Evolutionary conservation across 169 alveolate species (phyloP).

Genomic region (Nephromyces sp.): DNA sequence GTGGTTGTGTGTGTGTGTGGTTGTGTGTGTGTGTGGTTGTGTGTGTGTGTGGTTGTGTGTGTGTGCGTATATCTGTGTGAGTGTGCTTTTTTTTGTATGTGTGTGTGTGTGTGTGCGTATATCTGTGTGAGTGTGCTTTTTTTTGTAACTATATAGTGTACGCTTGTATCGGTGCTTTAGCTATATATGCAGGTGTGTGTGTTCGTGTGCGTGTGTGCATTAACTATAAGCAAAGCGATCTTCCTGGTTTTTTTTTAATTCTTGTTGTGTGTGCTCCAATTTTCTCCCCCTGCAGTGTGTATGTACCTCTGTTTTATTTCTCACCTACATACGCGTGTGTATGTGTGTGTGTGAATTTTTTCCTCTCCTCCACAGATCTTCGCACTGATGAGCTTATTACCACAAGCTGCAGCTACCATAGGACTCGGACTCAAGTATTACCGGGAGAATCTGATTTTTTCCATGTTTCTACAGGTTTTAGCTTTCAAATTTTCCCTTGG

Average conservation of each 20-base stretch:
- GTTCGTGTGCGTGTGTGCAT: too few relatives aligned
- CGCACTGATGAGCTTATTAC: constrained; percentile 45
- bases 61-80: constrained; percentile 50
- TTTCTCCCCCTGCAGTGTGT: too few relatives aligned
- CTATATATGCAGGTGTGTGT: too few relatives aligned
- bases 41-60: constrained; percentile 39
- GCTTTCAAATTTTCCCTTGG: neutral
- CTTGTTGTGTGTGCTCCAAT: too few relatives aligned
- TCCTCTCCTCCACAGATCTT: constrained; percentile 17
- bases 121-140: neutral
- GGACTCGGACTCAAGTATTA: neutral
- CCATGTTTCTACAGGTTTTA: neutral
- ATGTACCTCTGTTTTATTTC: neutral
- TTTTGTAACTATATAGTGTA: too few relatives aligned
- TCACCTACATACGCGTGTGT: neutral
- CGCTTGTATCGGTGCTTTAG: too few relatives aligned
- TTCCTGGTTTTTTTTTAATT: too few relatives aligned
- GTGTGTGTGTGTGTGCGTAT: constrained; percentile 39
- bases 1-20: neutral
- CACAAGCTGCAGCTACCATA: constrained; percentile 33
- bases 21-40: neutral
- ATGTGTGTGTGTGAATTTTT: neutral
- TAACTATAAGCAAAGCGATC: too few relatives aligned
- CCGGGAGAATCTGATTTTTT: neutral
- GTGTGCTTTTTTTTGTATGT: constrained; percentile 42